phyloP scores from a whole-genome alignment of 2,329 filamentous ascomycete species.

The Trichoderma sp. region DNA sequence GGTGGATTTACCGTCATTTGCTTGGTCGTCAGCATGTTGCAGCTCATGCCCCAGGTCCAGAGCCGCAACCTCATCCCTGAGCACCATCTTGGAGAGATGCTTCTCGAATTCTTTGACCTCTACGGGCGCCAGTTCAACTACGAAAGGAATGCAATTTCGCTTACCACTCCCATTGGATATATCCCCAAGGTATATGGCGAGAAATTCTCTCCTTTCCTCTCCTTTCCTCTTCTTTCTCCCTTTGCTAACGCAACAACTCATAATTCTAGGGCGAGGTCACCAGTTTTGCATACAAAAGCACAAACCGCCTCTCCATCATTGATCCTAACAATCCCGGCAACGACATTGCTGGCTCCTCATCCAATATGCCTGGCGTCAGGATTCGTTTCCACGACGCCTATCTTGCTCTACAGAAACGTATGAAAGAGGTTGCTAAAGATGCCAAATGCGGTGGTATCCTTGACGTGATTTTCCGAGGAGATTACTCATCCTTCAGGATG shows the following conservation, averaged over 20 bases:
- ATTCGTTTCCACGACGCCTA: conserved; percentile 67
- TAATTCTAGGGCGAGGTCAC: conserved; percentile 41
- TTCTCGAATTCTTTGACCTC: conserved; percentile 84
- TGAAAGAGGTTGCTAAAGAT: conserved; percentile 48
- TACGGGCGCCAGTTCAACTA: conserved; percentile 83
- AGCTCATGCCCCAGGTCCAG: conserved; percentile 71
- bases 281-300: conserved; percentile 54
- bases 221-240: not conserved
- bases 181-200: conserved; percentile 63
- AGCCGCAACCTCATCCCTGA: conserved; percentile 55
- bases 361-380: conserved; percentile 64
- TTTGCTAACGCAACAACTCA: not conserved
- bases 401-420: conserved; percentile 52
- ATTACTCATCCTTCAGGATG: conserved; percentile 70
- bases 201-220: not conserved
- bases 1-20: conserved; percentile 95
- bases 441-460: conserved; percentile 51
- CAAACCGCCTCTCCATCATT: conserved; percentile 75
- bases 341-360: conserved; percentile 86
- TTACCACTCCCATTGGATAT: conserved; percentile 67
- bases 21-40: conserved; percentile 83
- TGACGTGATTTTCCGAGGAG: conserved; percentile 67
- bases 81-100: conserved; percentile 71
- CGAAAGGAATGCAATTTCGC: conserved; percentile 64
- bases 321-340: conserved; percentile 84